Conservation (phyloP, 108 stramenopile genomes). For the Aureococcus anophagefferens region DNA sequence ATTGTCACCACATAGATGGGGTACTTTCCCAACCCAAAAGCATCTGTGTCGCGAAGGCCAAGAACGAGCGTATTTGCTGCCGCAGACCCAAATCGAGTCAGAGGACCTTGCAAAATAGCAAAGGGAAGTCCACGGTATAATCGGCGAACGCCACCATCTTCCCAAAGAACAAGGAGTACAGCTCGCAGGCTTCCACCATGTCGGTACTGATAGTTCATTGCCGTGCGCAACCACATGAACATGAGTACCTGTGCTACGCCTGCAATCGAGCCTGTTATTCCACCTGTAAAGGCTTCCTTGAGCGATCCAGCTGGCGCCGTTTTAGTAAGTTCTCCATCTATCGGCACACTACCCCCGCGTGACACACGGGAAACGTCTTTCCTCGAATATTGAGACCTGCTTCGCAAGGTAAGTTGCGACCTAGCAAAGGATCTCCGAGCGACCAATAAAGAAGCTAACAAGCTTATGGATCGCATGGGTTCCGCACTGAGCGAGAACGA, state of each 20-base stretch:
- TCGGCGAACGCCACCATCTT: constrained; percentile 62
- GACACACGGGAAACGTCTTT: too few relatives aligned
- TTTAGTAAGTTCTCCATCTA: too few relatives aligned
- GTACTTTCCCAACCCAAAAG: constrained; percentile 15
- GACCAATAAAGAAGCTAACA: too few relatives aligned
- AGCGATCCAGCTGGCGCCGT: too few relatives aligned
- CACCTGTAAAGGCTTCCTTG: background rate
- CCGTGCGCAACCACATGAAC: constrained; percentile 84
- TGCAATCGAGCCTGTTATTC: constrained; percentile 43
- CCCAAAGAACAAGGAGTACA: constrained; percentile 54
- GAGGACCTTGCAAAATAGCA: constrained; percentile 62
- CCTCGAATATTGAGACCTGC: too few relatives aligned
- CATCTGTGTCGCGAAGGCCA: constrained; percentile 21
- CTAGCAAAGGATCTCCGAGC: too few relatives aligned
- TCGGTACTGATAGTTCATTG: constrained; percentile 74
- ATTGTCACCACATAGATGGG: constrained; percentile 42
- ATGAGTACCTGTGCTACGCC: constrained; percentile 52
- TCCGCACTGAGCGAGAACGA: too few relatives aligned
- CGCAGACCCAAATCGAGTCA: constrained; percentile 73
- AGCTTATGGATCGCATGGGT: too few relatives aligned
- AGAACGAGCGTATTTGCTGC: constrained; percentile 61
- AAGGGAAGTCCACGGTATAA: constrained; percentile 69
- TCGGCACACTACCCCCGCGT: too few relatives aligned
- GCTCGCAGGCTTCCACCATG: constrained; percentile 58
- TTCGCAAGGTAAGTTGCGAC: too few relatives aligned